Conservation (phyloP, 495 filamentous ascomycete species). For the Hyaloscypha bicolor region DNA sequence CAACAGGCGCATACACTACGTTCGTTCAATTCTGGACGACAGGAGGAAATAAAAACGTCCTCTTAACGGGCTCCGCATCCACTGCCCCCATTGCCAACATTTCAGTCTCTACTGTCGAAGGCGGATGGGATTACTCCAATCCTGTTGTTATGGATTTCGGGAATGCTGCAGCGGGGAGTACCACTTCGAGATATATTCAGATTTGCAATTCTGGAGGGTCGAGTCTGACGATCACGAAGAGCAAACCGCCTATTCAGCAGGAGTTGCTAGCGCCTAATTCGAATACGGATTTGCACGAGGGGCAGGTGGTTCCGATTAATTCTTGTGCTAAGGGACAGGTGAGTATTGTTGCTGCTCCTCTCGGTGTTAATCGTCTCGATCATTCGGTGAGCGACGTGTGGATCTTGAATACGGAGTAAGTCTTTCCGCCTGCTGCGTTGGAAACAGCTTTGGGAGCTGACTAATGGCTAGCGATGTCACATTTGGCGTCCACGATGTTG, state of each 20-base stretch:
- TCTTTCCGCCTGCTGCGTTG: background rate
- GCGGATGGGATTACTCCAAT: conserved; percentile 32
- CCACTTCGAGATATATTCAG: conserved; percentile 30
- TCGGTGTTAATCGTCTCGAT: conserved; percentile 17
- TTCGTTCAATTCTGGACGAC: conserved; percentile 36
- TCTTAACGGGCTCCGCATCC: conserved; percentile 32
- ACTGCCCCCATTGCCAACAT: conserved; percentile 37
- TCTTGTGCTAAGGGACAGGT: conserved; percentile 23
- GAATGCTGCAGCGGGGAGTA: conserved; percentile 33
- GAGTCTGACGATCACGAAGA: conserved; percentile 37
- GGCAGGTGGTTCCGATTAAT: conserved; percentile 22
- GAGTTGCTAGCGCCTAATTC: conserved; percentile 26
- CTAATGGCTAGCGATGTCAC: conserved; percentile 8
- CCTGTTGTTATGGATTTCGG: conserved; percentile 37
- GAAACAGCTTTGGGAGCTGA: background rate
- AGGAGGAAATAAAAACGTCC: conserved; percentile 34
- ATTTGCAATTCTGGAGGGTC: conserved; percentile 39
- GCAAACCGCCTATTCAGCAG: conserved; percentile 29
- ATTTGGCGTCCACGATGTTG: conserved; percentile 28
- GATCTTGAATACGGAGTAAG: conserved; percentile 27
- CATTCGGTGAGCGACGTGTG: conserved; percentile 25
- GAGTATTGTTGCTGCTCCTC: conserved; percentile 22
- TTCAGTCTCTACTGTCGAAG: conserved; percentile 34
- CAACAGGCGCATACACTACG: conserved; percentile 34
- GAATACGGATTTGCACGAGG: conserved; percentile 24